Conservation (phyloP, 306 rosid genomes). For the Prunus kanzakura region DNA sequence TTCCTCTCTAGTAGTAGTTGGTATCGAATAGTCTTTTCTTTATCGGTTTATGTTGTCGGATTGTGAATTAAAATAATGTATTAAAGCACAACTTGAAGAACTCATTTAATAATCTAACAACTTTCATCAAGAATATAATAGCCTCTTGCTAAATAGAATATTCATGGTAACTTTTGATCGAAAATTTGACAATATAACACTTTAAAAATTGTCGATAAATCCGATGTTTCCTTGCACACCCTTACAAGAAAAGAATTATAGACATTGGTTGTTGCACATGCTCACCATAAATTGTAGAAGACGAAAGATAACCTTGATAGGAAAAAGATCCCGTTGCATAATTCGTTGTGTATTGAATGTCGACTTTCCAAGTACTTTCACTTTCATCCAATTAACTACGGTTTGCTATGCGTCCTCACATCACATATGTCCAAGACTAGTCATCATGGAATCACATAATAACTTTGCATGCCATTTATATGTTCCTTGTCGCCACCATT, state of each 20-base stretch:
- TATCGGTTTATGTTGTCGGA: neutral
- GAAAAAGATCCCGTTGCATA: neutral
- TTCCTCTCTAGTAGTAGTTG: neutral
- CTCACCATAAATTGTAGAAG: neutral
- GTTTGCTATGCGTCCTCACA: neutral
- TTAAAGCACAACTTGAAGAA: neutral
- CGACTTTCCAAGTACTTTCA: neutral
- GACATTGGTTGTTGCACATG: neutral
- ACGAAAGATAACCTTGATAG: neutral
- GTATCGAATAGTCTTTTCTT: neutral
- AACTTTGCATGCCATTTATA: neutral
- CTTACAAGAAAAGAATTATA: neutral
- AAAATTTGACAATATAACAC: neutral
- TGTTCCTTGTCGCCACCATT: neutral
- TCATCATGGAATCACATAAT: neutral
- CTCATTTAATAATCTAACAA: too few species aligned
- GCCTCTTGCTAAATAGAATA: too few species aligned
- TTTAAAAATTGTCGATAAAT: neutral
- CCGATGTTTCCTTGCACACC: neutral
- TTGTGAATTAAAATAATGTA: neutral
- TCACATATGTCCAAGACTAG: neutral
- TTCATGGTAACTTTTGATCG: neutral
- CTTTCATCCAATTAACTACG: neutral
- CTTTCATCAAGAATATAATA: too few species aligned
- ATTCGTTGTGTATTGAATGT: neutral